Evolutionary conservation across 306 rosid genomes (phyloP).

Genomic region (Quercus suber): DNA sequence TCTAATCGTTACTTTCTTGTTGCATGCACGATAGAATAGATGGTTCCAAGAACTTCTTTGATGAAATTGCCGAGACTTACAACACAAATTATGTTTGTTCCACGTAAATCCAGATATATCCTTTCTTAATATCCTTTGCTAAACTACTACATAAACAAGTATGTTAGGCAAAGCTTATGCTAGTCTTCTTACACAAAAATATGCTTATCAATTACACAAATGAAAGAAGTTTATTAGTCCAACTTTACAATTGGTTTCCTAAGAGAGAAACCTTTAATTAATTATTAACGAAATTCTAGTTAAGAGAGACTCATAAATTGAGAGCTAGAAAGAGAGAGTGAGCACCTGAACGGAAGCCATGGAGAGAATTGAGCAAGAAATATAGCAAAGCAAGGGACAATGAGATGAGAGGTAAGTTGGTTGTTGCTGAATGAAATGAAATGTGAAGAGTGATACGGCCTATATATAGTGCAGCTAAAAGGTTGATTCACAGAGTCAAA

Average conservation of each 20-base stretch:
- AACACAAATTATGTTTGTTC: too few relatives aligned
- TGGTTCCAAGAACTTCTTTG: too few relatives aligned
- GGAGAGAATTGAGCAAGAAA: background rate
- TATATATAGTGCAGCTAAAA: background rate
- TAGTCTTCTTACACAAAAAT: background rate
- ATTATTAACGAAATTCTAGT: too few relatives aligned
- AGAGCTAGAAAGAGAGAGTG: background rate
- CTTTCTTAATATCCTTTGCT: too few relatives aligned
- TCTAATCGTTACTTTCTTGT: too few relatives aligned
- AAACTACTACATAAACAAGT: background rate
- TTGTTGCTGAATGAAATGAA: background rate
- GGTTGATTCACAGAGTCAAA: background rate
- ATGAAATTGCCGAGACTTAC: too few relatives aligned
- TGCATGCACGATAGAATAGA: too few relatives aligned
- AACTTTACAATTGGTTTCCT: too few relatives aligned
- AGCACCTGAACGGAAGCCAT: conserved; percentile 6
- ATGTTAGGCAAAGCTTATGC: background rate
- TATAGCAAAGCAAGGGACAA: background rate
- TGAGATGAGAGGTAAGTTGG: background rate
- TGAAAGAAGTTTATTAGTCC: too few relatives aligned
- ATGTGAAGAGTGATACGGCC: background rate
- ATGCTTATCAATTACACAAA: too few relatives aligned
- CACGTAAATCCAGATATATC: too few relatives aligned
- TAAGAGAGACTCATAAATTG: background rate
- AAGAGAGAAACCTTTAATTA: too few relatives aligned